Evolutionary conservation across 768 basidiomycete species (phyloP), one percentile per base, ranked within the genome.

Genomic region (Panus rudis): DNA sequence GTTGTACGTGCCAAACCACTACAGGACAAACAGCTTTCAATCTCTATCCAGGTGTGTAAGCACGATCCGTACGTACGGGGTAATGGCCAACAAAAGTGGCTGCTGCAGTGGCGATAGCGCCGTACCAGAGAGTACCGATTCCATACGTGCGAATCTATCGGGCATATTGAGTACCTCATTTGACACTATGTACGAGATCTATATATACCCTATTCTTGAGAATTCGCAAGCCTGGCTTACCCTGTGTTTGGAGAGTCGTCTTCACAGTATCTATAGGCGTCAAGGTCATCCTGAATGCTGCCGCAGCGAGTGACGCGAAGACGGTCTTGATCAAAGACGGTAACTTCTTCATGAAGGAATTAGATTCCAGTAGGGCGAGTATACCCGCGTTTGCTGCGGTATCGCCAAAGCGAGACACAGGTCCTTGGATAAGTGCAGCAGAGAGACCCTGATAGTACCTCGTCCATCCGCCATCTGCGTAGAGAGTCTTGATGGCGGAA

Each of bases 21-120:
- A 51, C 30, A 53, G 25, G 25, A 17, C 25, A 39, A 8, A 20
- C 19, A 22, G 12, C n/a, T 6, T 8, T 6, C 25, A 20, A 39
- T 22, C 38, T 10, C 12, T 19, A 37, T 23, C 25, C 7, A 6
- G 7, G 21, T 26, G 19, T 10, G 4, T 4, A 10, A 48, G 26
- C 26, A 32, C 47, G n/a, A 30, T 19, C 28, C 21, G 38, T 10
- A 64, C 73, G 11, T 54, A 84, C 84, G 1, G 90, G 90, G 51
- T 88, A 96, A 63, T 92, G 77, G 0, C 93, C 93, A 10, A 92
- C 92, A 50, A 96, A 92, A 0, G 92, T 94, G 2, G 92, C 93
- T 4, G 82, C 91, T 2, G 90, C 91, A 2, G 92, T 96, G 1
- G 92, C 94, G 21, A 92, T 46, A 0, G 92, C 92, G 12, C 92